Conservation (phyloP, 371 early-diverging fungal species). For the Mucor indicus region DNA sequence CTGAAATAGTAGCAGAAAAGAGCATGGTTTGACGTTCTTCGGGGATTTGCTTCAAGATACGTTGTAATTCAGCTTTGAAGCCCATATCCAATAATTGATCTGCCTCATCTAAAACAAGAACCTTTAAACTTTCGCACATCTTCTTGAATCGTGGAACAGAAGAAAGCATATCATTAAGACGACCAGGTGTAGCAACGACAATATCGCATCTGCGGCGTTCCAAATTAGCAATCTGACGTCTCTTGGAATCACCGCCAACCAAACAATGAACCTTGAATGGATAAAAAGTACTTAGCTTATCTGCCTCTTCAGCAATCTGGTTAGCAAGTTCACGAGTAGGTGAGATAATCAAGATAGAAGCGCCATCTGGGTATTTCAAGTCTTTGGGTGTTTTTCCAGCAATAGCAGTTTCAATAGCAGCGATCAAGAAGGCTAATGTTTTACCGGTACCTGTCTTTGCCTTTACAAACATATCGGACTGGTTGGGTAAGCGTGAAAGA, state of each 20-base stretch:
- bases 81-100: slow-evolving; percentile 98
- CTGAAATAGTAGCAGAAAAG: slow-evolving; percentile 96
- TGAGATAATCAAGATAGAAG: slow-evolving; percentile 82
- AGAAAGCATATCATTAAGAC: slow-evolving; percentile 83
- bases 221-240: slow-evolving; percentile 60
- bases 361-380: slow-evolving; percentile 47
- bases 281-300: slow-evolving; percentile 59
- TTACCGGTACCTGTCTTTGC: slow-evolving; percentile 99
- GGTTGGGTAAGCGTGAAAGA: slow-evolving; percentile 67
- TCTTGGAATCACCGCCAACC: slow-evolving; percentile 88
- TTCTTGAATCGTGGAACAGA: slow-evolving; percentile 56
- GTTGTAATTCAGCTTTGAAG: slow-evolving; percentile 90
- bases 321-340: slow-evolving; percentile 98
- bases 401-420: slow-evolving; percentile 76
- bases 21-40: slow-evolving; percentile 91
- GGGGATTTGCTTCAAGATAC: slow-evolving; percentile 79
- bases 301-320: slow-evolving; percentile 90
- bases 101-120: slow-evolving; percentile 97
- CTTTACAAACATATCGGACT: slow-evolving; percentile 79
- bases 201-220: slow-evolving; percentile 74
- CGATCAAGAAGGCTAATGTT: slow-evolving; percentile 91
- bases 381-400: slow-evolving; percentile 29
- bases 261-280: slow-evolving; percentile 73
- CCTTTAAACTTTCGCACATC: slow-evolving; percentile 59
- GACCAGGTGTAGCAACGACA: slow-evolving; percentile 95